phyloP scores from a whole-genome alignment of 139 green algal genomes.

The Eudorina sp. region DNA sequence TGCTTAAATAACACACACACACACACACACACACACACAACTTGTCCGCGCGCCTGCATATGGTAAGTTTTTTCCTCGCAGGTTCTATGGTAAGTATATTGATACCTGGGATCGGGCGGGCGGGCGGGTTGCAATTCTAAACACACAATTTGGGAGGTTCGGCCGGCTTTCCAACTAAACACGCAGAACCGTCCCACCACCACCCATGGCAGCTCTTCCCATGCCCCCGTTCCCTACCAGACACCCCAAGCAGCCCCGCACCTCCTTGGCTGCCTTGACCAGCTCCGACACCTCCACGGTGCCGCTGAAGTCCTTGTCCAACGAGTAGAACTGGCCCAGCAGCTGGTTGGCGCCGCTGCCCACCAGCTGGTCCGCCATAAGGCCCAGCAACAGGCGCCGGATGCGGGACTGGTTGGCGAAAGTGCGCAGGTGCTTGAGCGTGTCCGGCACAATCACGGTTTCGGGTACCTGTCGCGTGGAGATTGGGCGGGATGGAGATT shows the following conservation, averaged over 20 bases:
- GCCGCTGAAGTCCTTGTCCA: conserved; percentile 64
- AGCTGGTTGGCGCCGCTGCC: conserved; percentile 44
- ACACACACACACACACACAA: too few relatives aligned
- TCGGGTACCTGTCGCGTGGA: conserved; percentile 33
- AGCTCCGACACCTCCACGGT: conserved; percentile 68
- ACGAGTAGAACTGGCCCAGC: conserved; percentile 57
- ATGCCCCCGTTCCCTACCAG: background rate
- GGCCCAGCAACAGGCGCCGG: conserved; percentile 67
- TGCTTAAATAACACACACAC: too few relatives aligned
- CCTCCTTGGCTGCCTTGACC: conserved; percentile 57
- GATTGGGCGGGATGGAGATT: too few relatives aligned
- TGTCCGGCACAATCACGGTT: conserved; percentile 49
- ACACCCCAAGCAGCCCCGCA: background rate
- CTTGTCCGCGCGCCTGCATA: too few relatives aligned
- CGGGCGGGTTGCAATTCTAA: too few relatives aligned
- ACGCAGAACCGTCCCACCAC: background rate
- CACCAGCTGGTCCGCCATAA: conserved; percentile 62
- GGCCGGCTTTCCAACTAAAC: background rate
- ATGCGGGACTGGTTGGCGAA: conserved; percentile 67
- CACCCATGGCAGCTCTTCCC: background rate
- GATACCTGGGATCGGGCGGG: too few relatives aligned
- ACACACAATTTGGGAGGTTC: too few relatives aligned
- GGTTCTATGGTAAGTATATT: too few relatives aligned
- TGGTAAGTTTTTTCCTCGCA: too few relatives aligned
- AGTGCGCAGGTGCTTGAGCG: conserved; percentile 61